Evolutionary conservation across 2,329 filamentous ascomycete species (phyloP).

Genomic region (Hypoxylon sp.): DNA sequence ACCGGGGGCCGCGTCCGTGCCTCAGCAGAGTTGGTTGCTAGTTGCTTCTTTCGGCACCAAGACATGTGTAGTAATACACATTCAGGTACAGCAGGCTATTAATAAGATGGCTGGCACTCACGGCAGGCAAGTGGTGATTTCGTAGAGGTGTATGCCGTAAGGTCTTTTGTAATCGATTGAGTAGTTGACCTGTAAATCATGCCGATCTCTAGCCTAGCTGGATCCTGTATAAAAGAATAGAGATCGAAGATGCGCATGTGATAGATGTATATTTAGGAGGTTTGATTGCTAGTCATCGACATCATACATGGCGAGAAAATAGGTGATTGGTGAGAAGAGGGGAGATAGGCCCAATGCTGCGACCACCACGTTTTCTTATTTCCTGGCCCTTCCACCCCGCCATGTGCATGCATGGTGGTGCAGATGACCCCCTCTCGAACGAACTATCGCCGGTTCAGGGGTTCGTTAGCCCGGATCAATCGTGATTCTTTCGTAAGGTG

Average conservation of each 20-base stretch:
- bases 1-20: conserved; percentile 13
- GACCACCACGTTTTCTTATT: conserved; percentile 50
- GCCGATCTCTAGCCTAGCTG: conserved; percentile 11
- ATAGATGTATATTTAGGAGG: conserved; percentile 11
- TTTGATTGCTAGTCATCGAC: conserved; percentile 29
- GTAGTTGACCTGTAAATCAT: conserved; percentile 12
- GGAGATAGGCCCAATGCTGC: conserved; percentile 42
- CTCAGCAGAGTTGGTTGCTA: conserved; percentile 3
- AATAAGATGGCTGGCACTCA: conserved; percentile 16
- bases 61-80: conserved; percentile 19
- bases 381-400: conserved; percentile 47
- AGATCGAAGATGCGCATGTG: conserved; percentile 31
- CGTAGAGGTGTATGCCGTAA: conserved; percentile 2
- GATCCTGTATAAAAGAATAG: conserved; percentile 8
- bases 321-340: conserved; percentile 37
- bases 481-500: conserved; percentile 16
- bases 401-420: conserved; percentile 48
- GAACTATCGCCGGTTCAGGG: conserved; percentile 47
- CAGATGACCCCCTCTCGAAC: conserved; percentile 50
- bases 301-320: conserved; percentile 32
- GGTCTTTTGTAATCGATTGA: neutral
- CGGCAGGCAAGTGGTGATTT: conserved; percentile 9
- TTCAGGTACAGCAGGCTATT: conserved; percentile 5
- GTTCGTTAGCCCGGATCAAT: conserved; percentile 40
- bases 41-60: conserved; percentile 13